These are phyloP conservation scores for Haplosporangium gracile DNA, from an alignment of 192 early-diverging fungal species.

Conservation along the genomic window DNA sequence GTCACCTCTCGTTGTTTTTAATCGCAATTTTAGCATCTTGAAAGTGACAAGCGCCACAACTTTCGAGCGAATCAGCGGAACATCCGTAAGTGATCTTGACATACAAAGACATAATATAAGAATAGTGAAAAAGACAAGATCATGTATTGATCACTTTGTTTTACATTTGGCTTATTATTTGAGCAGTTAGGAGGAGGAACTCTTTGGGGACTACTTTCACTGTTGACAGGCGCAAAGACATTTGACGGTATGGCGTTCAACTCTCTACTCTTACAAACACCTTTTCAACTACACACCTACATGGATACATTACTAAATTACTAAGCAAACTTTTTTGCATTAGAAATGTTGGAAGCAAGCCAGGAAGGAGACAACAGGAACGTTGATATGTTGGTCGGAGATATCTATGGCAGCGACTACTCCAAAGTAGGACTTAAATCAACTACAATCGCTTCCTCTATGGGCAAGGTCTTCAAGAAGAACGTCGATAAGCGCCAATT, in stretches of 20 bases:
- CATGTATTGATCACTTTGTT: background rate
- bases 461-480: conserved; percentile 97
- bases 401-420: conserved; percentile 95
- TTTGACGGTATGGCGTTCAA: conserved; percentile 76
- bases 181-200: conserved; percentile 92
- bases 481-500: conserved; percentile 72
- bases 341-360: conserved; percentile 86
- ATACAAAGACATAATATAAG: background rate
- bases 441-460: conserved; percentile 93
- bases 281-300: background rate
- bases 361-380: conserved; percentile 93
- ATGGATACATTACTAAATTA: background rate
- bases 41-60: conserved; percentile 91
- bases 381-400: conserved; percentile 92
- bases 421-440: conserved; percentile 93
- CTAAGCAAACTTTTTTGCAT: background rate
- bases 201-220: conserved; percentile 91
- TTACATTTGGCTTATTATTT: background rate
- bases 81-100: conserved; percentile 62
- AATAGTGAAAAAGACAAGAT: background rate
- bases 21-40: conserved; percentile 72
- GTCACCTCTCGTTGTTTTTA: background rate
- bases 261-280: background rate
- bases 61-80: conserved; percentile 91
- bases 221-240: conserved; percentile 89